A percentile compares a stretch with the other conserved stretches of the same genome.
These are phyloP conservation scores for Hyphodiscus sp. DNA, from an alignment of 2,329 filamentous ascomycete species.

Conservation along the genomic window DNA sequence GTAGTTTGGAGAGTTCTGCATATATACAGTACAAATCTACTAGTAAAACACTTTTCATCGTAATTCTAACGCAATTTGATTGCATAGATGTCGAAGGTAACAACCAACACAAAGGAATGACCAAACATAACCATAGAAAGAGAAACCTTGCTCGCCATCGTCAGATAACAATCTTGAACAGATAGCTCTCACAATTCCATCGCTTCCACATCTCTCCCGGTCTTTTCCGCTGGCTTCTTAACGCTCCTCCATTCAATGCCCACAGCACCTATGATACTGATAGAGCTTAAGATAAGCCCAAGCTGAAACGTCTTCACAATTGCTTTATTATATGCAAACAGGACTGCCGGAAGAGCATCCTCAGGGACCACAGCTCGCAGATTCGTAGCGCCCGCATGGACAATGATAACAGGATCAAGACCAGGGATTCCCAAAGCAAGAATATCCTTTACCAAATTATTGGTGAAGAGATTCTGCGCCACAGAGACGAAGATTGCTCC, in stretches of 20 bases:
- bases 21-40: too few relatives aligned
- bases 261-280: constrained; percentile 48
- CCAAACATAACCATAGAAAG: too few relatives aligned
- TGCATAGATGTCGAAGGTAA: too few relatives aligned
- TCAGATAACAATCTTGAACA: too few relatives aligned
- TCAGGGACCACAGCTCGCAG: constrained; percentile 38
- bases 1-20: too few relatives aligned
- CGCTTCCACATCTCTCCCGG: not conserved
- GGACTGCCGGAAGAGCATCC: constrained; percentile 37
- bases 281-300: constrained; percentile 44
- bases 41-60: too few relatives aligned
- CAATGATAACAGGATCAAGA: constrained; percentile 6
- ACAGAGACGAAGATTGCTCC: constrained; percentile 3
- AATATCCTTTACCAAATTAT: constrained; percentile 30
- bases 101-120: too few relatives aligned
- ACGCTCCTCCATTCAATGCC: constrained; percentile 51
- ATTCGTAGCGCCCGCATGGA: constrained; percentile 41
- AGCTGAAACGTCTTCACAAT: constrained; percentile 56
- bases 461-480: constrained; percentile 3
- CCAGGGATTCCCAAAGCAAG: constrained; percentile 18
- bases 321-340: constrained; percentile 53
- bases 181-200: too few relatives aligned
- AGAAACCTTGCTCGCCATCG: too few relatives aligned
- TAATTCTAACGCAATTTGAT: too few relatives aligned
- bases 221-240: constrained; percentile 1